These are phyloP conservation scores for Rhodosporidiobolus odoratus DNA, from an alignment of 768 basidiomycete genomes.

Conservation along the genomic window DNA sequence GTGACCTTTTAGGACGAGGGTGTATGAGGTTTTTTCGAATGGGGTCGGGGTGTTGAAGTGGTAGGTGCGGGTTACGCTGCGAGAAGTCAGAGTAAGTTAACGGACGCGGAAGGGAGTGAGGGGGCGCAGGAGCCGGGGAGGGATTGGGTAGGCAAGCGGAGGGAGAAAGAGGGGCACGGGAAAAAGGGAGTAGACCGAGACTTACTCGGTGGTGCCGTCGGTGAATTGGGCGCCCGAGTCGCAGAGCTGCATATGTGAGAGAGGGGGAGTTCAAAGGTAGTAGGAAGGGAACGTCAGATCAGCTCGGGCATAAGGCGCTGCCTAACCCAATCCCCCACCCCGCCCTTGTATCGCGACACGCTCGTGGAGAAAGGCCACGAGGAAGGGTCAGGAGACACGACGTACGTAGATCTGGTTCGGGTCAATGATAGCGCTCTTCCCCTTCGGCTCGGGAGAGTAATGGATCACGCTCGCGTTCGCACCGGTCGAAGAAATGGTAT, in stretches of 20 bases:
- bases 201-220: constrained; percentile 83
- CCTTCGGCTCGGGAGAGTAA: constrained; percentile 68
- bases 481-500: constrained; percentile 86
- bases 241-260: constrained; percentile 55
- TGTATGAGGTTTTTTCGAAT: constrained; percentile 81
- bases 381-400: neutral
- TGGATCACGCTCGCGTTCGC: constrained; percentile 95
- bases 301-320: too few species aligned
- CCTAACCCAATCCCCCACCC: too few species aligned
- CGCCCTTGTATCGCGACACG: too few species aligned
- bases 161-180: too few species aligned
- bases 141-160: constrained; percentile 58
- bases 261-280: too few species aligned
- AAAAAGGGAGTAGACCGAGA: constrained; percentile 46
- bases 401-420: constrained; percentile 55
- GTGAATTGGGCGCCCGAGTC: constrained; percentile 82
- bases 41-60: constrained; percentile 81
- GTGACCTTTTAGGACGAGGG: constrained; percentile 72
- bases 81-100: neutral
- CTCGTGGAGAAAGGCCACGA: too few species aligned
- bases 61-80: constrained; percentile 47
- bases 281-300: too few species aligned
- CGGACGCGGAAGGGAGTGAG: neutral
- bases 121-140: constrained; percentile 57
- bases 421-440: constrained; percentile 65